Conservation (phyloP, 2,329 filamentous ascomycete species). For the Colletotrichum magnum region DNA sequence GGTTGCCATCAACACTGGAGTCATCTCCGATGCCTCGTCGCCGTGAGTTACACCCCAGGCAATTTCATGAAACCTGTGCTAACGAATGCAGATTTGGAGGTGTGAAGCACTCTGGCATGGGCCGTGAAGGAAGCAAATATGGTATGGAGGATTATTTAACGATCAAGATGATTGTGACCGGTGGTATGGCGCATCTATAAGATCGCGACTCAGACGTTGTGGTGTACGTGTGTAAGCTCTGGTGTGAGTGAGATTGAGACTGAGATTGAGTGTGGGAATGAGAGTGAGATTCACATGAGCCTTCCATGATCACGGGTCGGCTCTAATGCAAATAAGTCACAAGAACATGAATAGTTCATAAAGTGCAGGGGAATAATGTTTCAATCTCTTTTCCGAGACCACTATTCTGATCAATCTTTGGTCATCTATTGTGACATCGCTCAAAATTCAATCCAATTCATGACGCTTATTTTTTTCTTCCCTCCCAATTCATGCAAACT, state of each 20-base stretch:
- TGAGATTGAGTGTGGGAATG: too few species aligned
- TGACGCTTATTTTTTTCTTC: slow-evolving; percentile 12
- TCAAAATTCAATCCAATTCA: slow-evolving; percentile 14
- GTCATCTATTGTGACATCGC: background rate
- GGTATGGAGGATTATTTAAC: slow-evolving; percentile 66
- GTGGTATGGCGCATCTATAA: slow-evolving; percentile 31
- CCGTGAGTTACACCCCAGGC: slow-evolving; percentile 46
- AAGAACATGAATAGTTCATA: too few species aligned
- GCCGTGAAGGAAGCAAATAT: slow-evolving; percentile 42
- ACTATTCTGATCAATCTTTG: slow-evolving; percentile 4
- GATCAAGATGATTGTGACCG: slow-evolving; percentile 68
- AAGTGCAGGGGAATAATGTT: slow-evolving; percentile 11
- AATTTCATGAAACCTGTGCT: background rate
- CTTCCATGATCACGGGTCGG: too few species aligned
- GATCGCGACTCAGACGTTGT: too few species aligned
- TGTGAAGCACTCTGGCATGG: slow-evolving; percentile 40
- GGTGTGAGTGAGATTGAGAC: too few species aligned
- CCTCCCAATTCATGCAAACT: background rate
- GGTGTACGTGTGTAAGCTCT: too few species aligned
- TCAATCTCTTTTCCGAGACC: background rate
- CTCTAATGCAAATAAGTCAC: too few species aligned
- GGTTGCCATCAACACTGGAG: slow-evolving; percentile 75
- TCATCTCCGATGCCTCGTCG: slow-evolving; percentile 44
- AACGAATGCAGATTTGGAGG: slow-evolving; percentile 38
- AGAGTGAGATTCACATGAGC: too few species aligned